Evolutionary conservation across 192 early-diverging fungal species (phyloP).

Genomic region (Rhizophagus prolifer): DNA sequence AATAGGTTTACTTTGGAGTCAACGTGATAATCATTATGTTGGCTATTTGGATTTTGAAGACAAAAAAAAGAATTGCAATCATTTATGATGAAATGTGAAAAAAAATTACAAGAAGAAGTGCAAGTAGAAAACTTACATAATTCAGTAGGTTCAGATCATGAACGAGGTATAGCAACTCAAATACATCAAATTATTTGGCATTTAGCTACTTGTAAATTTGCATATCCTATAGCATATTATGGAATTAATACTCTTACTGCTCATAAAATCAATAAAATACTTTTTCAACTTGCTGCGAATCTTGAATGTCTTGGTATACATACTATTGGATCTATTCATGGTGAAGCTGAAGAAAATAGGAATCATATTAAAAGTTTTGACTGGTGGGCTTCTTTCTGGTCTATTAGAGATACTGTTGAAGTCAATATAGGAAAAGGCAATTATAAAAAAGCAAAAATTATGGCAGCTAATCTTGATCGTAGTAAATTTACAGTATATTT

Average conservation of each 20-base stretch:
- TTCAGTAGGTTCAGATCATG: background rate
- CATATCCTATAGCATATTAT: background rate
- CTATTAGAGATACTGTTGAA: no score
- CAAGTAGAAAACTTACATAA: background rate
- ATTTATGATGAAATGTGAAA: background rate
- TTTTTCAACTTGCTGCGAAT: background rate
- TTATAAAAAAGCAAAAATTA: background rate
- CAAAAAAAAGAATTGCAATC: background rate
- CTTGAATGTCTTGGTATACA: background rate
- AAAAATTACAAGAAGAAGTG: background rate
- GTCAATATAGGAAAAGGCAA: no score
- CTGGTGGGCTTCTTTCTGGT: background rate
- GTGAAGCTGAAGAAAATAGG: background rate
- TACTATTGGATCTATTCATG: background rate
- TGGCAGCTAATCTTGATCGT: background rate
- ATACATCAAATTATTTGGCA: constrained; percentile 5
- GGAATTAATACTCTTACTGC: background rate
- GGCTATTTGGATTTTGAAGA: background rate
- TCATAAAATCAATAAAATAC: background rate
- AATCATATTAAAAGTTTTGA: background rate
- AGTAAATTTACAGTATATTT: no score
- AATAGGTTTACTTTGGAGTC: constrained; percentile 1
- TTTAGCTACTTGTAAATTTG: background rate
- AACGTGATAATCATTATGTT: background rate
- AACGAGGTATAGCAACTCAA: background rate